A percentile compares a stretch with the other conserved stretches of the same genome.
Evolutionary conservation across 78 protist genomes (phyloP).

Genomic region (Pigoraptor vietnamica): DNA sequence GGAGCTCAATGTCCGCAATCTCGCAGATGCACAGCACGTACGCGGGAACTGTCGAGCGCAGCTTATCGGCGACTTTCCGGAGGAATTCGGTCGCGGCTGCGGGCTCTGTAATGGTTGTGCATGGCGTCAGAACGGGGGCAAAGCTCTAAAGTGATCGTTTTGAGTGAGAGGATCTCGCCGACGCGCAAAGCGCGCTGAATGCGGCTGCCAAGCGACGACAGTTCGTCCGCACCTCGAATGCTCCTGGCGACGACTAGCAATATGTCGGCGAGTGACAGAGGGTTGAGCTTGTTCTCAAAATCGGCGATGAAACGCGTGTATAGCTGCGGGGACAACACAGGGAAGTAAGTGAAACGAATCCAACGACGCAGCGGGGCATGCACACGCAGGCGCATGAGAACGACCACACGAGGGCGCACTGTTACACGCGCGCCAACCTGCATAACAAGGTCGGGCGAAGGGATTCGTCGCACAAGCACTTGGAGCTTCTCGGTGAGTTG

Average conservation of each 20-base stretch:
- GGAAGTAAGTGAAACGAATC: too few species aligned
- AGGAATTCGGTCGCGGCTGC: background rate
- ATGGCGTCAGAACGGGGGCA: background rate
- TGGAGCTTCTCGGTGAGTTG: background rate
- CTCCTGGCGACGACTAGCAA: background rate
- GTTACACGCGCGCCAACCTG: too few species aligned
- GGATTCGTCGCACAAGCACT: background rate
- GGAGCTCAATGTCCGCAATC: background rate
- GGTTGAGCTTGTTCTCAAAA: slow-evolving; percentile 29
- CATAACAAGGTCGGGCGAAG: background rate
- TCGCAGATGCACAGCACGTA: background rate
- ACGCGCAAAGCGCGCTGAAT: too few species aligned
- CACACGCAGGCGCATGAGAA: too few species aligned
- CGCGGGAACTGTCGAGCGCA: background rate
- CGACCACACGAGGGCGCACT: too few species aligned
- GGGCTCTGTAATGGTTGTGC: background rate
- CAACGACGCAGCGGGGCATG: too few species aligned
- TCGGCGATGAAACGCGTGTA: slow-evolving; percentile 20
- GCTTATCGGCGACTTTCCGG: background rate
- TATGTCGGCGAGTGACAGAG: slow-evolving; percentile 8
- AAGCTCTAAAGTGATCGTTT: background rate
- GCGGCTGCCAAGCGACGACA: too few species aligned
- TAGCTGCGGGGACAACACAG: background rate
- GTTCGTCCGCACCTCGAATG: background rate
- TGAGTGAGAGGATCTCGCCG: background rate